Evolutionary conservation across 352 stramenopile genomes (phyloP).

Genomic region (Phytopythium ostracodes): DNA sequence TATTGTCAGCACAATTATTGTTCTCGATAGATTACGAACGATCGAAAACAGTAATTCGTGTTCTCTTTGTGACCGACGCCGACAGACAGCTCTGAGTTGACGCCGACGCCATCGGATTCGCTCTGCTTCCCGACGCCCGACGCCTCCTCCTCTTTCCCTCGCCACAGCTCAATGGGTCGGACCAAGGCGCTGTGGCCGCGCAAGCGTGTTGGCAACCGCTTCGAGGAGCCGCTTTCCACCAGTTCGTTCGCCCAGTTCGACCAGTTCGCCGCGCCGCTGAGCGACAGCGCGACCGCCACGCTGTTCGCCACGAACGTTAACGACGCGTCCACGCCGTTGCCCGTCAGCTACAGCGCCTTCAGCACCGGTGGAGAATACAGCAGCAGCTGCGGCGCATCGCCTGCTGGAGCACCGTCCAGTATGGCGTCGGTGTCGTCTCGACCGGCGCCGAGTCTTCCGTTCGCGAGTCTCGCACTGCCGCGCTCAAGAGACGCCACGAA

Average conservation of each 20-base stretch:
- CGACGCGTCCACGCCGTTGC: not conserved
- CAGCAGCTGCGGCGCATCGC: conserved; percentile 7
- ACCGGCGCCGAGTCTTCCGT: conserved; percentile 4
- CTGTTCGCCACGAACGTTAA: conserved; percentile 5
- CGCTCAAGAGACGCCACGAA: not conserved
- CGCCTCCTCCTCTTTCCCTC: not conserved
- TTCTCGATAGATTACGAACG: too few species aligned
- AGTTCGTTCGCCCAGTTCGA: not conserved
- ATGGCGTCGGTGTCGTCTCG: not conserved
- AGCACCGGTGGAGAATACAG: not conserved
- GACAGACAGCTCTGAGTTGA: too few species aligned
- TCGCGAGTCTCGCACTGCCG: conserved; percentile 3
- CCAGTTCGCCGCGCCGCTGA: conserved; percentile 4
- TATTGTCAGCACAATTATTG: too few species aligned
- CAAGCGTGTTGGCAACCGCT: conserved; percentile 19
- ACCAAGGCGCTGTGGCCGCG: conserved; percentile 31
- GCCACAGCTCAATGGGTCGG: conserved; percentile 19
- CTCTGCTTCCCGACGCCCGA: not conserved
- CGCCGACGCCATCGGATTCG: too few species aligned
- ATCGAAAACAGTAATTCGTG: too few species aligned
- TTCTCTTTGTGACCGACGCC: too few species aligned
- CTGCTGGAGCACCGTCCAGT: not conserved
- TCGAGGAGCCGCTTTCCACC: conserved; percentile 6
- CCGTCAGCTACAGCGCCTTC: not conserved
- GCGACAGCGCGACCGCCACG: not conserved